Evolutionary conservation across 495 filamentous ascomycete genomes (phyloP).

Genomic region (Penicillium mononematosum): DNA sequence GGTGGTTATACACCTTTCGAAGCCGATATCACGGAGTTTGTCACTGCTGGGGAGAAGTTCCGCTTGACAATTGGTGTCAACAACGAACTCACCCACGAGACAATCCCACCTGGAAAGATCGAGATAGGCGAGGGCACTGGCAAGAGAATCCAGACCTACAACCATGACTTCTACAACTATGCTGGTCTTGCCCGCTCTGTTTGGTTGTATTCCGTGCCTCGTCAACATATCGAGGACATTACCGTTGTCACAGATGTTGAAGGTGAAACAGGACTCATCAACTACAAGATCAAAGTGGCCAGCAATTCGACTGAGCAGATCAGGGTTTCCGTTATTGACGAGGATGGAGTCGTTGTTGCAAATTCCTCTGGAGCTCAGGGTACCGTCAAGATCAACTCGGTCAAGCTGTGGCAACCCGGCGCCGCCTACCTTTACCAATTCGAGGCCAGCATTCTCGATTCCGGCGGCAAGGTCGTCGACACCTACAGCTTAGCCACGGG

Average conservation of each 20-base stretch:
- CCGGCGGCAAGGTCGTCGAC: neutral
- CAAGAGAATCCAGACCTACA: constrained; percentile 4
- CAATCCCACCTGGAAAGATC: constrained; percentile 7
- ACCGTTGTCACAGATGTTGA: constrained; percentile 7
- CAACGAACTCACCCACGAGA: constrained; percentile 9
- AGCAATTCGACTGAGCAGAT: neutral
- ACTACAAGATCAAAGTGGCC: constrained; percentile 3
- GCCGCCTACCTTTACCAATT: constrained; percentile 10
- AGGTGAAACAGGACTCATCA: constrained; percentile 5
- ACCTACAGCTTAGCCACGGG: constrained; percentile 7
- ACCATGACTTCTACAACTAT: constrained; percentile 12
- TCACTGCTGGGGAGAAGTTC: constrained; percentile 6
- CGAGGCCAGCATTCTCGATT: neutral
- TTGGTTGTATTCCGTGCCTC: constrained; percentile 8
- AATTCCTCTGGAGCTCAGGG: neutral
- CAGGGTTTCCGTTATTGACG: constrained; percentile 1
- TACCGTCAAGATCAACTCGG: constrained; percentile 1
- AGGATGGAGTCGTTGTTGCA: neutral
- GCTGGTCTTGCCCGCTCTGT: constrained; percentile 9
- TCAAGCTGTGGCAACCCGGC: constrained; percentile 10
- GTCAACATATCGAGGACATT: constrained; percentile 5
- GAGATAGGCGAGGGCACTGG: neutral
- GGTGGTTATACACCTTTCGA: constrained; percentile 11
- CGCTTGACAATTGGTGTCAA: constrained; percentile 11
- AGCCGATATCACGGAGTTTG: constrained; percentile 1